Base-by-base conservation (phyloP, 1,284 basidiomycete species). In the Volvariella surrecta region DNA sequence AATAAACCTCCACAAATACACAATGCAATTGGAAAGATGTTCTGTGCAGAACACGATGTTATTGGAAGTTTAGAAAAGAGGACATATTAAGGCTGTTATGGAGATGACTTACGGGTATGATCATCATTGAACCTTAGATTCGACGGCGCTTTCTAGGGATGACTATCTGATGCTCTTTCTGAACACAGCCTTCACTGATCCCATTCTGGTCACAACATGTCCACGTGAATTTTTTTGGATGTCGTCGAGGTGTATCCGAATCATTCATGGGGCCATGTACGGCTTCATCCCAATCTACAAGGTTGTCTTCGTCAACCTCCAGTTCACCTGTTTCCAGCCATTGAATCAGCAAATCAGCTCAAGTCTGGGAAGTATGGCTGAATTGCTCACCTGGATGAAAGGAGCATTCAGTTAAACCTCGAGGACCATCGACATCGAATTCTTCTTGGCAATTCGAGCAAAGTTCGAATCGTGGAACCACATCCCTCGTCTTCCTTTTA, bases 171-270 rank as follows among this genome's bases (percentile, higher is more conserved):
- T 72, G 70, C 17, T 52, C 47, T 20, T 58, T 59, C 40, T 48
- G 54, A 15, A 67, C 61, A 53, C 73, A 74, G 2, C 71, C 73
- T 15, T 52, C 51, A 6, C 51, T 47, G 16, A 38, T 51, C 1
- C 66, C 68, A 41, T 62, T 52, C 38, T 52, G 48, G 11, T 66
- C 59, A 49, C 74, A 75, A 47, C 74, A 76, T 4, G 56, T 62
- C 73, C 73, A 76, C 1, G 37, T 54, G 50, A 73, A 74, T 42
- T 64, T 65, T 44, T 73, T 64, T 2, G 72, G 71, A 45, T 55
- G 71, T n/a, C 61, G 48, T 34, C 48, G 48, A 41, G 61, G 61
- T 49, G 67, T 73, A 17, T 57, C 52, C 10, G 52, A 34, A 1
- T 62, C 62, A 50, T 74, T 68, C 58, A 67, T 70, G 1, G 66